Base-by-base conservation (phyloP, 129 eudicot species). In the Helianthus tuberosus region DNA sequence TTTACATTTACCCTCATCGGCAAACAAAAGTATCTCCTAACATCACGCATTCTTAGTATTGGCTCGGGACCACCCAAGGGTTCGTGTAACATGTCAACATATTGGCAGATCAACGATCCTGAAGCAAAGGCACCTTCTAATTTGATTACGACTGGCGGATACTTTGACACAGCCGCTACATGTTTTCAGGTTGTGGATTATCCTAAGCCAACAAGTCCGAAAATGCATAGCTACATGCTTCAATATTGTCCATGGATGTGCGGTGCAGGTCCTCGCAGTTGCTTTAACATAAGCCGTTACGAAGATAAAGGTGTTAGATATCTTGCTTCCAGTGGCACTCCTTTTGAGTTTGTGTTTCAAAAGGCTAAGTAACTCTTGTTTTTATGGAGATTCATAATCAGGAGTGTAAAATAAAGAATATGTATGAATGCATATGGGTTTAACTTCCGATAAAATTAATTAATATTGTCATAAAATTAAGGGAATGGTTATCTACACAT, bases 331-430 rank as follows among this genome's bases (percentile, higher is more conserved):
- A 13, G 9, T 38, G 71, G 81, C 48, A 50, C 54, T 49, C 75
- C 81, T 49, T 69, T 77, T 8, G 71, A 69, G 23, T 58, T 77
- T 77, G 81, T 68, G 81, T 77, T 75, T 12, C 41, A 68, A 39
- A 69, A 68, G 66, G 69, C 29, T 3, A 59, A 67, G 61, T 66
- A 66, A 38, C 27, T 9, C 8, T 1, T 39, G 8, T 39, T 39
- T 6, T 6, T 39, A 5, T 39, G 46, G 8, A 39, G 46, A 32
- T 20, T 57, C 5, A 20, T 20, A 3, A 13, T 4, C 2, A 6
- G 11, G 14, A 35, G 36, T 43, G 17, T 54, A 15, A 54, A 52
- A 52, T 52, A 52, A 52, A 17, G 61, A 54, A 8, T 17, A 16
- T 54, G 29, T 8, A 8, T 54, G 61, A 52, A 52, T 52, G 25